phyloP scores from a whole-genome alignment of 2,329 filamentous ascomycete species.

The Venturia nashicola region DNA sequence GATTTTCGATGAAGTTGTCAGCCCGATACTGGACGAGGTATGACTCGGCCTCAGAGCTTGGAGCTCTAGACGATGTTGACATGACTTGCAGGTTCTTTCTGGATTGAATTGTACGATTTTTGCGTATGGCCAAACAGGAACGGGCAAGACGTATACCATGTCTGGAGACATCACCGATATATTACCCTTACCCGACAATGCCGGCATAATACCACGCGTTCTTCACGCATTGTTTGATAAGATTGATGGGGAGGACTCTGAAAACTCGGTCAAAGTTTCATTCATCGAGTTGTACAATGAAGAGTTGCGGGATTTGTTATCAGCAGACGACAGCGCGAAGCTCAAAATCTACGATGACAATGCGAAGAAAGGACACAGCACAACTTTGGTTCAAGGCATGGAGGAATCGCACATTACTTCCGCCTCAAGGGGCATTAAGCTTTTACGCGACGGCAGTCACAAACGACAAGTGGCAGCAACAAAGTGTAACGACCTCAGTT shows the following conservation, averaged over 20 bases:
- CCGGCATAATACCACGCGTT: slow-evolving; percentile 89
- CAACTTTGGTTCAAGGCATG: slow-evolving; percentile 91
- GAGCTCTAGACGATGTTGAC: neutral
- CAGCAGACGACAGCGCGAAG: slow-evolving; percentile 69
- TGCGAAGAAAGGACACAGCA: slow-evolving; percentile 69
- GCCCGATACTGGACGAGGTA: slow-evolving; percentile 86
- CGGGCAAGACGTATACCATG: slow-evolving; percentile 99
- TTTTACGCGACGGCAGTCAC: slow-evolving; percentile 79
- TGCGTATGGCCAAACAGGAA: slow-evolving; percentile 94
- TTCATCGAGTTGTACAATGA: slow-evolving; percentile 99
- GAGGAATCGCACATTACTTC: slow-evolving; percentile 88
- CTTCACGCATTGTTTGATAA: slow-evolving; percentile 78
- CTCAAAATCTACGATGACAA: slow-evolving; percentile 93
- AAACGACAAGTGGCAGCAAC: slow-evolving; percentile 97
- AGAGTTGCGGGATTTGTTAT: slow-evolving; percentile 80
- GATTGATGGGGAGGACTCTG: slow-evolving; percentile 65
- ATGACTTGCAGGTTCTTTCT: slow-evolving; percentile 57
- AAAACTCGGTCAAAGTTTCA: slow-evolving; percentile 90
- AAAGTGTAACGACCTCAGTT: slow-evolving; percentile 98
- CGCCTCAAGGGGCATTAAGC: slow-evolving; percentile 73
- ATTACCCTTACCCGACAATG: slow-evolving; percentile 77
- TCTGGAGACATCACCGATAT: slow-evolving; percentile 93
- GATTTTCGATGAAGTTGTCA: slow-evolving; percentile 90
- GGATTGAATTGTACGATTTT: slow-evolving; percentile 99
- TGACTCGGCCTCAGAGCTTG: neutral